These are phyloP conservation scores for Lindgomyces ingoldianus DNA, from an alignment of 495 filamentous ascomycete species.

Conservation along the genomic window DNA sequence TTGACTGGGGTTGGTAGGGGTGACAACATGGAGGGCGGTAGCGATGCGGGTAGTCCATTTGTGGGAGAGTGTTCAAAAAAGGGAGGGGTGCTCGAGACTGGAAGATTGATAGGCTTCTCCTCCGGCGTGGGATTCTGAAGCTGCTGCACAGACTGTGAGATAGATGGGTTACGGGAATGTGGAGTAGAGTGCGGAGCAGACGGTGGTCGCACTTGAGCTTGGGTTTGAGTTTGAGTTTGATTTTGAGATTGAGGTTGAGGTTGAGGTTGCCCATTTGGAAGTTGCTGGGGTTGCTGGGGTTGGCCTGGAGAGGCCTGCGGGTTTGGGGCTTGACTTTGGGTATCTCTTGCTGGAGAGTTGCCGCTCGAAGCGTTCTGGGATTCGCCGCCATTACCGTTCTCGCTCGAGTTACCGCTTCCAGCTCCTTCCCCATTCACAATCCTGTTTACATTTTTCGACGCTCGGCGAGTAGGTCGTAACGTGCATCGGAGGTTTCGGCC, in stretches of 20 bases:
- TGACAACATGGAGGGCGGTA: conserved; percentile 35
- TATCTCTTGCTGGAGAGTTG: conserved; percentile 31
- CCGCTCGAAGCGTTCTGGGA: conserved; percentile 24
- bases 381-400: conserved; percentile 31
- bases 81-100: conserved; percentile 32
- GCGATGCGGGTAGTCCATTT: conserved; percentile 33
- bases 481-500: conserved; percentile 59
- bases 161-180: conserved; percentile 24
- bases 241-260: conserved; percentile 22
- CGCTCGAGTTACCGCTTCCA: conserved; percentile 35
- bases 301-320: conserved; percentile 19
- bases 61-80: conserved; percentile 42
- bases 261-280: conserved; percentile 15
- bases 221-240: too few species aligned
- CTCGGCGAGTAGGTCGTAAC: conserved; percentile 57
- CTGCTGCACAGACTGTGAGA: conserved; percentile 17
- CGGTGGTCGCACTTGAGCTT: background rate
- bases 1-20: conserved; percentile 38
- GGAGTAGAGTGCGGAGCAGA: background rate
- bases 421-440: conserved; percentile 24
- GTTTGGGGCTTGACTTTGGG: conserved; percentile 25
- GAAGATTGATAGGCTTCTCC: conserved; percentile 31
- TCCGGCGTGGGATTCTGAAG: conserved; percentile 28
- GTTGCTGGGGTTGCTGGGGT: conserved; percentile 23
- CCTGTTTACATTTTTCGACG: conserved; percentile 51